These are phyloP conservation scores for Warburgia ugandensis DNA, from an alignment of 164 flowering plant genomes.

Conservation along the genomic window DNA sequence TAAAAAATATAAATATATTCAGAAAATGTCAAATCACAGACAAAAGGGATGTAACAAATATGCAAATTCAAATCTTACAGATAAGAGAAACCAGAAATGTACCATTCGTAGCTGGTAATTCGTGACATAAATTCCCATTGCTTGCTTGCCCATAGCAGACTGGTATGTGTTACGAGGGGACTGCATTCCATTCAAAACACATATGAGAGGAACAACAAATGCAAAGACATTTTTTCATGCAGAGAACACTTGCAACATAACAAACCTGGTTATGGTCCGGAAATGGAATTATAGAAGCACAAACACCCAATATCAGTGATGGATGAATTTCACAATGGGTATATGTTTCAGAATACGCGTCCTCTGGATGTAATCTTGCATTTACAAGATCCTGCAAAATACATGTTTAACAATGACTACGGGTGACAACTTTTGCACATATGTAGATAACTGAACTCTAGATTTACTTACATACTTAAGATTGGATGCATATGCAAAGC, in stretches of 20 bases:
- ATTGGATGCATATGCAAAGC: too few relatives aligned
- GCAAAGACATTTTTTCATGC: too few relatives aligned
- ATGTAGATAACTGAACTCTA: too few relatives aligned
- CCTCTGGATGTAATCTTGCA: constrained; percentile 68
- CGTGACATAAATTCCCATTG: constrained; percentile 98
- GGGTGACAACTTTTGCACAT: too few relatives aligned
- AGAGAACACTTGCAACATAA: constrained; percentile 1
- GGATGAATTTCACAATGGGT: constrained; percentile 99
- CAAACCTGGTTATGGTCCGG: constrained; percentile 97
- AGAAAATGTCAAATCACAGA: neutral
- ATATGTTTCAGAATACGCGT: constrained; percentile 80
- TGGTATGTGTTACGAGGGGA: constrained; percentile 99
- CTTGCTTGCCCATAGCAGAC: constrained; percentile 99
- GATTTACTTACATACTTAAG: too few relatives aligned
- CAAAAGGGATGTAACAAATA: neutral
- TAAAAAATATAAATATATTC: neutral
- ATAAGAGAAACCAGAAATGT: constrained; percentile 1
- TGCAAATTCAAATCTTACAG: neutral
- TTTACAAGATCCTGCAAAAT: constrained; percentile 74
- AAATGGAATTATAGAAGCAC: constrained; percentile 98
- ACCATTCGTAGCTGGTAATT: constrained; percentile 98
- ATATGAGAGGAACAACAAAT: neutral
- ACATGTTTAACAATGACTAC: too few relatives aligned
- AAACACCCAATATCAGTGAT: constrained; percentile 91
- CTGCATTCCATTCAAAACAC: constrained; percentile 25